Conservation (phyloP, 2,329 filamentous ascomycete species). For the Alternaria triticina region DNA sequence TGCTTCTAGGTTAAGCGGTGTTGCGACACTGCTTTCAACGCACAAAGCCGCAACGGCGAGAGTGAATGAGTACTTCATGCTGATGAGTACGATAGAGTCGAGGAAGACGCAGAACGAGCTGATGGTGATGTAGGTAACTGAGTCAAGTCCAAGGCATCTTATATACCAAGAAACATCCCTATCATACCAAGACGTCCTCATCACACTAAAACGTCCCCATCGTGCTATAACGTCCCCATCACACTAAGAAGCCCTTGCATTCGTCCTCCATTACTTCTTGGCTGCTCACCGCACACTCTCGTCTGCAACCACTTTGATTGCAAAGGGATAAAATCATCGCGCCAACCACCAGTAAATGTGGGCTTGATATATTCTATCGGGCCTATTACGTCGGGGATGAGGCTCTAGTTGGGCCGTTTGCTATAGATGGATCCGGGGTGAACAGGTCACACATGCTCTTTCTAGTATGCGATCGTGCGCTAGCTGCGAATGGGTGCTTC, state of each 20-base stretch:
- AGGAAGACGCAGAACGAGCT: background rate
- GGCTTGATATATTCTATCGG: background rate
- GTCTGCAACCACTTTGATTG: background rate
- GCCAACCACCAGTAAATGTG: background rate
- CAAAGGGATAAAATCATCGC: background rate
- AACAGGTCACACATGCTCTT: background rate
- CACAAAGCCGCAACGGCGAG: constrained; percentile 1
- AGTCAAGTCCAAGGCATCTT: background rate
- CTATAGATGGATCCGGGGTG: background rate
- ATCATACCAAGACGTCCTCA: background rate
- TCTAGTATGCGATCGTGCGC: background rate
- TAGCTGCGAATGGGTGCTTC: background rate
- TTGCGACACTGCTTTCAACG: background rate
- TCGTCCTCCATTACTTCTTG: background rate
- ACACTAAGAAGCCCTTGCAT: background rate
- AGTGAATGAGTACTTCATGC: constrained; percentile 5
- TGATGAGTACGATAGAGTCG: background rate
- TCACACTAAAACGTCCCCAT: background rate
- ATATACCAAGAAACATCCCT: background rate
- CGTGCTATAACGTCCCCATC: background rate
- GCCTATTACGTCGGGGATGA: background rate
- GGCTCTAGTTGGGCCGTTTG: background rate
- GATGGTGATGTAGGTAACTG: background rate
- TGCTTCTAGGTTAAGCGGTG: background rate
- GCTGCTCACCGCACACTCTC: background rate